phyloP scores from a whole-genome alignment of 2,329 filamentous ascomycete genomes.

The Paracoccidioides lutzii region DNA sequence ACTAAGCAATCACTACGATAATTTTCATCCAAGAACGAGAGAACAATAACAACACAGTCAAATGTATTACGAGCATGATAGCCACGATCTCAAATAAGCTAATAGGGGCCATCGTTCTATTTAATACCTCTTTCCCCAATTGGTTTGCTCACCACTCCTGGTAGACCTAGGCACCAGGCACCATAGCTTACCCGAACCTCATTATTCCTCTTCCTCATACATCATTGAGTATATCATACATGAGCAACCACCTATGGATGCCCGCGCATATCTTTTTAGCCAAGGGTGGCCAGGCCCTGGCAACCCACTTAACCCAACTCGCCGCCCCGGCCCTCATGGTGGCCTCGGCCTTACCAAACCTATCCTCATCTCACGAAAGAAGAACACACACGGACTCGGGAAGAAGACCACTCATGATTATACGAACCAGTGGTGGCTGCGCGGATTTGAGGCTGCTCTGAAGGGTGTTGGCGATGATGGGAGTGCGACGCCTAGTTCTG shows the following conservation, averaged over 20 bases:
- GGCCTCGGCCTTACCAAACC: conserved; percentile 68
- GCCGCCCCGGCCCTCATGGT: conserved; percentile 39
- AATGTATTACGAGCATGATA: too few relatives aligned
- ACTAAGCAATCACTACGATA: background rate
- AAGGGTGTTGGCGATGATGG: conserved; percentile 59
- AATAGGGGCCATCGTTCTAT: background rate
- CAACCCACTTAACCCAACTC: conserved; percentile 66
- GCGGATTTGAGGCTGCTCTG: conserved; percentile 82
- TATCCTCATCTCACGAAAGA: conserved; percentile 69
- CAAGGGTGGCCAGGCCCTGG: conserved; percentile 87
- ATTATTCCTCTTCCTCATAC: background rate
- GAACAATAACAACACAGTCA: background rate
- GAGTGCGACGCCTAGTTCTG: conserved; percentile 45
- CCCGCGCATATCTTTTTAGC: conserved; percentile 64
- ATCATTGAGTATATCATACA: background rate
- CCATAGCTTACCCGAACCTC: background rate
- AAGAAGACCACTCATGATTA: conserved; percentile 52
- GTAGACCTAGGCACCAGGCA: too few relatives aligned
- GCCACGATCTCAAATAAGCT: background rate
- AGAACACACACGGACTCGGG: conserved; percentile 69
- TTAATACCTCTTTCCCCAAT: too few relatives aligned
- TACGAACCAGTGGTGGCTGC: conserved; percentile 90
- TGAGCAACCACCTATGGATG: conserved; percentile 51
- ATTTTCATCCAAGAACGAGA: background rate
- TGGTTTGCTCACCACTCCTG: too few relatives aligned